These are phyloP conservation scores for Neostapfia colusana DNA, from an alignment of 176 grass and related monocot species.

Conservation along the genomic window DNA sequence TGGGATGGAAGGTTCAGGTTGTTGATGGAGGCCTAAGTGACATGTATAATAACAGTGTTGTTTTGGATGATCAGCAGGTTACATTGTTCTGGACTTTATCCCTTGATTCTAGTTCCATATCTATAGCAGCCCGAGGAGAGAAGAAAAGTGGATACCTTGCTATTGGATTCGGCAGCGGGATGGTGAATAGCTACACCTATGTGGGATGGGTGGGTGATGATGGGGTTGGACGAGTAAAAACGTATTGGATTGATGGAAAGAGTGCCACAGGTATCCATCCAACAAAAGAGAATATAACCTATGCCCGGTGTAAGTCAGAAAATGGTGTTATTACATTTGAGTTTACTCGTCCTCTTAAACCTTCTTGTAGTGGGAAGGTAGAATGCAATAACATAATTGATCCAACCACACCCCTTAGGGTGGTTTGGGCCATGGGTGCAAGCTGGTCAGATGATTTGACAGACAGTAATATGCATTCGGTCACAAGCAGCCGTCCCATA, in stretches of 20 bases:
- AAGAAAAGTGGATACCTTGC: constrained; percentile 84
- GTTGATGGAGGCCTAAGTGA: constrained; percentile 86
- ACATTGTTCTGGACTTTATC: constrained; percentile 75
- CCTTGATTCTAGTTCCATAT: constrained; percentile 63
- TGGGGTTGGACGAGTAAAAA: constrained; percentile 62
- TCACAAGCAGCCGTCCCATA: constrained; percentile 67
- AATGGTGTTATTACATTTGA: constrained; percentile 88
- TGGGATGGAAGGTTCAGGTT: constrained; percentile 95
- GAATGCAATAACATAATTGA: constrained; percentile 84
- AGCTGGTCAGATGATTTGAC: constrained; percentile 65
- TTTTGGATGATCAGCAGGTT: constrained; percentile 79
- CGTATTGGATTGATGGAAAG: constrained; percentile 75
- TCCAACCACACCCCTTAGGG: constrained; percentile 71
- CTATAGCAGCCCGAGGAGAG: constrained; percentile 64
- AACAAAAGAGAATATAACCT: constrained; percentile 71
- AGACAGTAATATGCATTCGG: constrained; percentile 73
- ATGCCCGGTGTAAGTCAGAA: constrained; percentile 65
- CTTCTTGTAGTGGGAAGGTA: constrained; percentile 55
- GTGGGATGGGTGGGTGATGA: constrained; percentile 72
- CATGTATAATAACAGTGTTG: constrained; percentile 77
- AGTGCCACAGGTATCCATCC: constrained; percentile 57
- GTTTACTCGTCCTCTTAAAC: constrained; percentile 70
- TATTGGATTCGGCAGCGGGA: constrained; percentile 65
- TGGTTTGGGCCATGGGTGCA: constrained; percentile 91
- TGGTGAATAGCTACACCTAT: constrained; percentile 72